Conservation (phyloP, 1,139 yeast genomes). For the Yamadazyma dendronema region DNA sequence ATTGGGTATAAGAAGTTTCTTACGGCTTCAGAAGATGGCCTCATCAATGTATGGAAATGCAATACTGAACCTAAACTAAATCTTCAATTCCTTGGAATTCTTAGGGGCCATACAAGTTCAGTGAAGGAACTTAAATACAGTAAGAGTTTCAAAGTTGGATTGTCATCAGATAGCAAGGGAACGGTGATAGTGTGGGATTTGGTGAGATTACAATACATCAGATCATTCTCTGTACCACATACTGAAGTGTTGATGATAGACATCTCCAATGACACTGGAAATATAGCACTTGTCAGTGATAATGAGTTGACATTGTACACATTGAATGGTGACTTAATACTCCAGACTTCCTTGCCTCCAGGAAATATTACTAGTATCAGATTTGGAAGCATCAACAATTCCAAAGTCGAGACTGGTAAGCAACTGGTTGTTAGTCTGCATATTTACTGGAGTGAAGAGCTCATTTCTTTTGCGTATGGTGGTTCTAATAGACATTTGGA, state of each 20-base stretch:
- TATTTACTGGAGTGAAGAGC: slow-evolving; percentile 39
- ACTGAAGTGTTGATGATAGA: slow-evolving; percentile 27
- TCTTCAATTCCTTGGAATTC: slow-evolving; percentile 43
- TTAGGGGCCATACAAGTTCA: slow-evolving; percentile 53
- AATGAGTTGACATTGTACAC: slow-evolving; percentile 40
- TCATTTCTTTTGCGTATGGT: slow-evolving; percentile 22
- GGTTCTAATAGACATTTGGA: slow-evolving; percentile 19
- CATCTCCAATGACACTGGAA: slow-evolving; percentile 57
- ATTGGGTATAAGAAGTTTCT: slow-evolving; percentile 40
- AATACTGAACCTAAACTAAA: slow-evolving; percentile 21
- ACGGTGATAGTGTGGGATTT: slow-evolving; percentile 59
- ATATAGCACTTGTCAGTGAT: slow-evolving; percentile 38
- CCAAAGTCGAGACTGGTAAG: slow-evolving; percentile 26
- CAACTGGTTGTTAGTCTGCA: slow-evolving; percentile 26
- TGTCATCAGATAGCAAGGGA: slow-evolving; percentile 53
- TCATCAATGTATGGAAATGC: slow-evolving; percentile 55
- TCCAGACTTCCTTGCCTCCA: slow-evolving; percentile 18
- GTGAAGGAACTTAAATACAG: slow-evolving; percentile 45
- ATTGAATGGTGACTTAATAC: slow-evolving; percentile 52
- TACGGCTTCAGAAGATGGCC: slow-evolving; percentile 57
- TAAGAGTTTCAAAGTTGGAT: slow-evolving; percentile 49
- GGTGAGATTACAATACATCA: slow-evolving; percentile 46
- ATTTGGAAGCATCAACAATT: slow-evolving; percentile 34
- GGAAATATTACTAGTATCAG: slow-evolving; percentile 21
- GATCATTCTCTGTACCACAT: slow-evolving; percentile 31